phyloP scores from a whole-genome alignment of 2,329 filamentous ascomycete genomes.

The Venturia carpophila region DNA sequence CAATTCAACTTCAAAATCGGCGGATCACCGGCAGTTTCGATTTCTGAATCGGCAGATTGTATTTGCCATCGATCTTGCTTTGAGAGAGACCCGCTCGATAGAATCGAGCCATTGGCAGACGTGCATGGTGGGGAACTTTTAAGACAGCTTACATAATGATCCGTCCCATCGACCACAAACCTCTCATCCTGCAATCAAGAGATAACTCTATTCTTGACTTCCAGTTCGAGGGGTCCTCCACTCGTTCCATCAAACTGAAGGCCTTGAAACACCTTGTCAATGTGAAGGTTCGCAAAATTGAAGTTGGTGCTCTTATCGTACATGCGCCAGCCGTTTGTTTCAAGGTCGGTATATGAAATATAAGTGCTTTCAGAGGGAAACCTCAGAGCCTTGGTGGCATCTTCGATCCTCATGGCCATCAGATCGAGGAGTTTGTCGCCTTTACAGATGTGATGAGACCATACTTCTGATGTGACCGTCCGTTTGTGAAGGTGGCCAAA shows the following conservation, averaged over 20 bases:
- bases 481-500: neutral
- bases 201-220: neutral
- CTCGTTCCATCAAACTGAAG: neutral
- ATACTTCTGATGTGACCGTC: neutral
- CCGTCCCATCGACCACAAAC: neutral
- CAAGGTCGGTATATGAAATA: neutral
- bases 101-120: neutral
- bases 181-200: neutral
- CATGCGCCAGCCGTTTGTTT: neutral
- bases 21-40: too few relatives aligned
- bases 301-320: neutral
- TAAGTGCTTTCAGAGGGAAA: neutral
- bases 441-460: neutral
- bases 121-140: neutral
- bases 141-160: neutral
- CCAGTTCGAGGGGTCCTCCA: neutral
- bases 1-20: too few relatives aligned
- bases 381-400: neutral
- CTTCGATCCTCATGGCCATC: constrained; percentile 1
- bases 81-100: too few relatives aligned
- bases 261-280: neutral
- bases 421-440: neutral
- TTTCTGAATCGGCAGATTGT: too few relatives aligned
- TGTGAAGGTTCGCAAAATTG: neutral
- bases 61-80: too few relatives aligned